These are phyloP conservation scores for Silene latifolia DNA, from an alignment of 148 eudicot genomes.

Conservation along the genomic window DNA sequence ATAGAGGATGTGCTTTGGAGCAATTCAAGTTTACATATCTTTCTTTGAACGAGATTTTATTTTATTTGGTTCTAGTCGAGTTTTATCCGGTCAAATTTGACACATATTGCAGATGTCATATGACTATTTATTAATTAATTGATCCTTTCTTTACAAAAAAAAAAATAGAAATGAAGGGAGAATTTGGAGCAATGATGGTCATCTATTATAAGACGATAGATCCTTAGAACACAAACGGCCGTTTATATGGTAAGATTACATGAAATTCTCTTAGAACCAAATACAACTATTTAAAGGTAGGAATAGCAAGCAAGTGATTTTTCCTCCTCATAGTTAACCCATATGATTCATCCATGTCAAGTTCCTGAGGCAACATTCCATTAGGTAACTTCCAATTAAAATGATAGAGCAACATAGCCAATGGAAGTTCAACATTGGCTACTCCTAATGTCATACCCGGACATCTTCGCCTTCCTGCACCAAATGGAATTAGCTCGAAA, in stretches of 20 bases:
- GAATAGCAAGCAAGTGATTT: slow-evolving; percentile 18
- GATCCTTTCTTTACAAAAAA: too few species aligned
- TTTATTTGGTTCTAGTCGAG: too few species aligned
- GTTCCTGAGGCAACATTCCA: slow-evolving; percentile 3
- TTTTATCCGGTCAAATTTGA: too few species aligned
- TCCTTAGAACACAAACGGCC: too few species aligned
- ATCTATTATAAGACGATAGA: too few species aligned
- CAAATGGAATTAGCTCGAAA: slow-evolving; percentile 39
- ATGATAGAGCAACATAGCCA: slow-evolving; percentile 31
- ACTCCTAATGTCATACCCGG: slow-evolving; percentile 34
- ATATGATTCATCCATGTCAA: slow-evolving; percentile 35
- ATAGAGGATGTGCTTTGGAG: too few species aligned
- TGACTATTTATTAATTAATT: too few species aligned
- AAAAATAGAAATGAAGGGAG: too few species aligned
- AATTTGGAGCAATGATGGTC: too few species aligned
- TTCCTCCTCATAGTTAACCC: slow-evolving; percentile 21
- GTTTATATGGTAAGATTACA: not conserved
- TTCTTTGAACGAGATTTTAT: too few species aligned
- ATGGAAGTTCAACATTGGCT: slow-evolving; percentile 26
- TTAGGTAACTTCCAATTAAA: slow-evolving; percentile 35
- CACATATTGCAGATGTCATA: too few species aligned
- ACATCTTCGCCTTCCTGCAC: slow-evolving; percentile 38
- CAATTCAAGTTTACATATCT: too few species aligned
- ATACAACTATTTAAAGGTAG: slow-evolving; percentile 1
- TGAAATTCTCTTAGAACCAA: not conserved